phyloP scores from a whole-genome alignment of 768 basidiomycete species.

The Gymnopilus dilepis region DNA sequence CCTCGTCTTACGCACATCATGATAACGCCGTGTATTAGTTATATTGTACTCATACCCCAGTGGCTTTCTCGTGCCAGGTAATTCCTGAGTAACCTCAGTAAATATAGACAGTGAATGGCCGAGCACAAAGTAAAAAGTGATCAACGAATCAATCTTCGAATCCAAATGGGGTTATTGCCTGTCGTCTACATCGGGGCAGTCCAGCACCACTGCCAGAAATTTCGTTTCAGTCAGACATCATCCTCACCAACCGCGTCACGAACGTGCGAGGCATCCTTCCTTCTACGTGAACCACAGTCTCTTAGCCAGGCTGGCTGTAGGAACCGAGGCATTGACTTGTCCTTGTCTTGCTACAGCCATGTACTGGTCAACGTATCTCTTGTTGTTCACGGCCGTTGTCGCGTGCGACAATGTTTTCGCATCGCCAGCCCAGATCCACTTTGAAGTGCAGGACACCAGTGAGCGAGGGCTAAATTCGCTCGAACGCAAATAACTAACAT shows the following conservation, averaged over 20 bases:
- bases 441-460: constrained; percentile 39
- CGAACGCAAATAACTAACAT: constrained; percentile 8
- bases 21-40: constrained; percentile 25
- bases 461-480: constrained; percentile 16
- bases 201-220: constrained; percentile 6
- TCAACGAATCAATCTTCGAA: constrained; percentile 1
- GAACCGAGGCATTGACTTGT: constrained; percentile 28
- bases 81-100: constrained; percentile 1
- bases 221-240: constrained; percentile 12
- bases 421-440: constrained; percentile 46
- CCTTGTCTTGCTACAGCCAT: constrained; percentile 29
- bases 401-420: constrained; percentile 30
- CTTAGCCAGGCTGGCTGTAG: constrained; percentile 23
- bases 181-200: constrained; percentile 3
- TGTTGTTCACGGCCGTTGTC: constrained; percentile 29
- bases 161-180: constrained; percentile 20
- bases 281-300: constrained; percentile 20
- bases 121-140: constrained; percentile 11
- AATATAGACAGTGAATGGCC: neutral
- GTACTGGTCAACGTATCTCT: constrained; percentile 26
- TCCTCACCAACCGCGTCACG: constrained; percentile 24
- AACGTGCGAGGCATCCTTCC: constrained; percentile 39
- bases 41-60: constrained; percentile 19
- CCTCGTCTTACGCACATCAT: constrained; percentile 5
- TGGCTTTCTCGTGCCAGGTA: constrained; percentile 5